Percentiles rank a stretch among this genome's conserved stretches.
Conservation (phyloP, 345 rosid species). For the Populus ilicifolia region DNA sequence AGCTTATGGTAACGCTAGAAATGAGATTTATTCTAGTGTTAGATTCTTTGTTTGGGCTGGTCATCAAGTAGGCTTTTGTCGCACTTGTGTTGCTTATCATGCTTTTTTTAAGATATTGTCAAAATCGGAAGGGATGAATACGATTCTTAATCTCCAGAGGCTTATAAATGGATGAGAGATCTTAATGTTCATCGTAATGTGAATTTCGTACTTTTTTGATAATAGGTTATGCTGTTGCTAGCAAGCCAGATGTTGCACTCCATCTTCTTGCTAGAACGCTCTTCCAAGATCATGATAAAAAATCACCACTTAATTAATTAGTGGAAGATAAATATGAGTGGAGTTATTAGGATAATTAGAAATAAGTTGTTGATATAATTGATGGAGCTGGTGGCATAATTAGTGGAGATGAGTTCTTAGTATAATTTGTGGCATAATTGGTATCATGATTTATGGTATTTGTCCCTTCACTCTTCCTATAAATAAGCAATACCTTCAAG, state of each 20-base stretch:
- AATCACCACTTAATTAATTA: no score
- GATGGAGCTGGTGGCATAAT: no score
- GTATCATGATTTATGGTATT: no score
- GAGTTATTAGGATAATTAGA: no score
- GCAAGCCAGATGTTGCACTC: conserved; percentile 64
- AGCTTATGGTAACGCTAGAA: conserved; percentile 29
- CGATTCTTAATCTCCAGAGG: conserved; percentile 48
- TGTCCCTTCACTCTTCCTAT: no score
- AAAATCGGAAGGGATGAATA: conserved; percentile 35
- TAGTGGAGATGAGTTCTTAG: no score
- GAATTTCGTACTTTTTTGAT: conserved; percentile 55
- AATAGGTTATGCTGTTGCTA: conserved; percentile 70
- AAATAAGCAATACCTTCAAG: no score
- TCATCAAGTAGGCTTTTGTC: conserved; percentile 54
- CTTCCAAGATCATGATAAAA: conserved; percentile 54
- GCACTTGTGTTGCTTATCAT: conserved; percentile 57
- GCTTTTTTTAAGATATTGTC: conserved; percentile 72
- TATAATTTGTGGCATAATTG: no score
- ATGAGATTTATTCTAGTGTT: conserved; percentile 59
- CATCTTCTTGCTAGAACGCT: conserved; percentile 73
- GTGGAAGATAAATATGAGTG: no score
- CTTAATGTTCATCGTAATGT: neutral
- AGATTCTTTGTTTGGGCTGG: conserved; percentile 96
- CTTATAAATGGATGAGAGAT: conserved; percentile 15
- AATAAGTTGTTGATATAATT: no score